phyloP scores from a whole-genome alignment of 1,284 basidiomycete species.

The Ceratobasidium sp. region DNA sequence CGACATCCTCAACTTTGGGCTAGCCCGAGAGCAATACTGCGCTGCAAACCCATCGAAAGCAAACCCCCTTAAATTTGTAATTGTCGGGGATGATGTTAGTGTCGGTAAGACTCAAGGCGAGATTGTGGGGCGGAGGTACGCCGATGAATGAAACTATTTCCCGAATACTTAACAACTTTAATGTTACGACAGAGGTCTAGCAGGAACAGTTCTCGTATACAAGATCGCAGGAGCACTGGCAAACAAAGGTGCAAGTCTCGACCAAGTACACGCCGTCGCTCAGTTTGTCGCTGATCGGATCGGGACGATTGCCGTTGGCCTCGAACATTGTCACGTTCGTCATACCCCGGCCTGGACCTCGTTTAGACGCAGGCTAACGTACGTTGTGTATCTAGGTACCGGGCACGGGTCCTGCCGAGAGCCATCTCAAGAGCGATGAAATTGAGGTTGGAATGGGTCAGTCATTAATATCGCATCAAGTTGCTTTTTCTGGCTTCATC shows the following conservation, averaged over 20 bases:
- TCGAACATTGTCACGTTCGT: slow-evolving; percentile 88
- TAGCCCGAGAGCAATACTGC: slow-evolving; percentile 84
- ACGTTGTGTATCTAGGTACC: slow-evolving; percentile 66
- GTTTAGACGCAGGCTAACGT: slow-evolving; percentile 16
- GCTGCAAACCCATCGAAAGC: slow-evolving; percentile 76
- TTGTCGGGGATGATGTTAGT: slow-evolving; percentile 92
- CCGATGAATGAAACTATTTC: neutral
- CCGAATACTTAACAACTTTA: neutral
- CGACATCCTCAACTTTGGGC: slow-evolving; percentile 91
- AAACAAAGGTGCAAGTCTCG: slow-evolving; percentile 73
- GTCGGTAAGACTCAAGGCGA: slow-evolving; percentile 82
- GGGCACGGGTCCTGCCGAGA: slow-evolving; percentile 72
- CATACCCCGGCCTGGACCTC: neutral
- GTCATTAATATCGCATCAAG: slow-evolving; percentile 8
- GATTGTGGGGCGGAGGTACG: slow-evolving; percentile 80
- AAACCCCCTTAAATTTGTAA: slow-evolving; percentile 77
- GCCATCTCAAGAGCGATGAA: slow-evolving; percentile 70
- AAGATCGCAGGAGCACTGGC: slow-evolving; percentile 90
- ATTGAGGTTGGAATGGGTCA: slow-evolving; percentile 80
- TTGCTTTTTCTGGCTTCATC: slow-evolving; percentile 30
- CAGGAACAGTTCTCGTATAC: slow-evolving; percentile 90
- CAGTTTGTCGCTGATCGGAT: slow-evolving; percentile 72
- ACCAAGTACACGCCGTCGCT: slow-evolving; percentile 76
- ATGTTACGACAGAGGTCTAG: slow-evolving; percentile 71
- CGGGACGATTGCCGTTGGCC: slow-evolving; percentile 89